These are phyloP conservation scores for Dothidotthia symphoricarpi DNA, from an alignment of 2,329 filamentous ascomycete species.

Conservation along the genomic window DNA sequence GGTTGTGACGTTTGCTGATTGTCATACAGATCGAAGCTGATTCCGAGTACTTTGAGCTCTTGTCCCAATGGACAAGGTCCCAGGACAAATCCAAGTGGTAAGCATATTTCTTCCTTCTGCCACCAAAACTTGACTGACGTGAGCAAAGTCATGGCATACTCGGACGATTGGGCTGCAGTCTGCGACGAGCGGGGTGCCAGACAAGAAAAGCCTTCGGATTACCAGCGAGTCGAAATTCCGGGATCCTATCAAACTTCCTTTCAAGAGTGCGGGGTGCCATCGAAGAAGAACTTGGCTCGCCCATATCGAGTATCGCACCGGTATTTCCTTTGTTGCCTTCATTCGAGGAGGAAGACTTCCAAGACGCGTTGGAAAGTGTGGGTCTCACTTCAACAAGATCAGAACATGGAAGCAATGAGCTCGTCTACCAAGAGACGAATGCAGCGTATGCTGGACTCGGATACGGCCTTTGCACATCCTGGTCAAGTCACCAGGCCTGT, in stretches of 20 bases:
- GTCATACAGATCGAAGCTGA: constrained; percentile 15
- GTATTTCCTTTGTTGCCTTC: constrained; percentile 14
- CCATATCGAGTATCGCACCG: constrained; percentile 16
- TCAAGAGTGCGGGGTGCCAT: constrained; percentile 14
- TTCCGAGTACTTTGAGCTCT: constrained; percentile 22
- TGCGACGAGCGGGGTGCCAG: constrained; percentile 6
- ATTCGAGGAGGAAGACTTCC: constrained; percentile 14
- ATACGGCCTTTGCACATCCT: constrained; percentile 14
- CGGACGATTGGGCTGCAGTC: constrained; percentile 3
- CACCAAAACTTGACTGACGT: background rate
- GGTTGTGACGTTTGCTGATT: constrained; percentile 1
- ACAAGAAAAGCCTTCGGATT: constrained; percentile 10
- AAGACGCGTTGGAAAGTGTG: constrained; percentile 16
- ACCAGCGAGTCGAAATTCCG: constrained; percentile 15
- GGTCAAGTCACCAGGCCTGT: constrained; percentile 6
- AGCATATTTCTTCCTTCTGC: background rate
- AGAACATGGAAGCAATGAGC: background rate
- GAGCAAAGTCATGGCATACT: background rate
- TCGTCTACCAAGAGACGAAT: constrained; percentile 17
- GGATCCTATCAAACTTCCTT: constrained; percentile 18
- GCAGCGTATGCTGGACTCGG: constrained; percentile 21
- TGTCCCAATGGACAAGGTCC: constrained; percentile 22
- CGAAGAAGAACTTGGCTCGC: constrained; percentile 12
- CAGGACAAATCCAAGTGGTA: constrained; percentile 3
- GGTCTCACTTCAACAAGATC: constrained; percentile 12